A percentile compares a stretch with the other conserved stretches of the same genome.
Conservation (phyloP, 2,329 filamentous ascomycete genomes). For the Tolypocladium endophyticum region DNA sequence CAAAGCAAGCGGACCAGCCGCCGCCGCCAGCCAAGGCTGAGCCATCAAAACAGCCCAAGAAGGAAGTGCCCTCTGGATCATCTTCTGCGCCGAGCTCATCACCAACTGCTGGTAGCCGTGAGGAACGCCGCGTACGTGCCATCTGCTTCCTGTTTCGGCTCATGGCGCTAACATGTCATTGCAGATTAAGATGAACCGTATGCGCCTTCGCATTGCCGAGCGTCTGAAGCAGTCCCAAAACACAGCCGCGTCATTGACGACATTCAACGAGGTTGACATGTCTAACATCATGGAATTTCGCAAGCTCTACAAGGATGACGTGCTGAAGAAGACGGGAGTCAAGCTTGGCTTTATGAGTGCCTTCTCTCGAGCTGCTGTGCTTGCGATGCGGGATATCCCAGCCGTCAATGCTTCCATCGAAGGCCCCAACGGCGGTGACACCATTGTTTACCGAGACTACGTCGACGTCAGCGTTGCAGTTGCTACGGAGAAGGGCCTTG, state of each 20-base stretch:
- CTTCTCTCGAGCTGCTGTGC: slow-evolving; percentile 78
- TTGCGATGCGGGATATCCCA: slow-evolving; percentile 93
- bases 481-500: slow-evolving; percentile 92
- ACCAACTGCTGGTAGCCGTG: slow-evolving; percentile 53
- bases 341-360: slow-evolving; percentile 99
- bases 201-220: slow-evolving; percentile 94
- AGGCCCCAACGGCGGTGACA: slow-evolving; percentile 87
- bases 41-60: slow-evolving; percentile 12
- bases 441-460: slow-evolving; percentile 96
- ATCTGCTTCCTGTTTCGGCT: neutral
- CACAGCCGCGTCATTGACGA: slow-evolving; percentile 91
- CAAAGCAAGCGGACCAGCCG: slow-evolving; percentile 20
- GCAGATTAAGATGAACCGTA: slow-evolving; percentile 99
- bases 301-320: slow-evolving; percentile 92
- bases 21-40: slow-evolving; percentile 14
- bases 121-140: slow-evolving; percentile 71
- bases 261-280: slow-evolving; percentile 99
- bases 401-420: slow-evolving; percentile 95
- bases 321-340: slow-evolving; percentile 90
- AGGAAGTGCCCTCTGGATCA: slow-evolving; percentile 12
- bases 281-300: slow-evolving; percentile 94
- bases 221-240: slow-evolving; percentile 99
- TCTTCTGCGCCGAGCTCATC: slow-evolving; percentile 5
- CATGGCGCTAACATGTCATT: neutral
- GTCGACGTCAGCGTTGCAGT: slow-evolving; percentile 97